Conservation (phyloP, 2,329 filamentous ascomycete species). For the Ascochyta pisi region DNA sequence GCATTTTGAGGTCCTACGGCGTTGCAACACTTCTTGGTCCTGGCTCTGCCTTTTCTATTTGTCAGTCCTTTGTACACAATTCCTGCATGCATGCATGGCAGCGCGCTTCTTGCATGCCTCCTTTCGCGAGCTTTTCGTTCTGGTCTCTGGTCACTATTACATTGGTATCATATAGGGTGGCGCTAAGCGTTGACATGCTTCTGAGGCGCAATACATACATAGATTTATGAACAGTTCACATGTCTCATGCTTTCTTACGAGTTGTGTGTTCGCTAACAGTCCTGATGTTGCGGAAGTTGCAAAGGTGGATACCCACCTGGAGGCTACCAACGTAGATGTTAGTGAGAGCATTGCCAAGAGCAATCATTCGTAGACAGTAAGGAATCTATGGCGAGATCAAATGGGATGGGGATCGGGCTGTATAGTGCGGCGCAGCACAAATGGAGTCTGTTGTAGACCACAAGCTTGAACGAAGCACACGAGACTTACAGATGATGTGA, state of each 20-base stretch:
- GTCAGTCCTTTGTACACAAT: slow-evolving; percentile 17
- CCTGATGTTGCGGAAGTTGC: too few relatives aligned
- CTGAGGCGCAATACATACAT: slow-evolving; percentile 14
- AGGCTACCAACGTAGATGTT: too few relatives aligned
- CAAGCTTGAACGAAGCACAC: too few relatives aligned
- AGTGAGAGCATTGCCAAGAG: too few relatives aligned
- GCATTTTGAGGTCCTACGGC: slow-evolving; percentile 10
- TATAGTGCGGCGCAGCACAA: too few relatives aligned
- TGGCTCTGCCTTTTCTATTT: slow-evolving; percentile 10
- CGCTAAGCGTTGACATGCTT: slow-evolving; percentile 17
- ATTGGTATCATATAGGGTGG: slow-evolving; percentile 9
- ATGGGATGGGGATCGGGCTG: too few relatives aligned
- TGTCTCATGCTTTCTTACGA: background rate
- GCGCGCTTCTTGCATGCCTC: slow-evolving; percentile 35
- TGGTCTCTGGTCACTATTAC: background rate
- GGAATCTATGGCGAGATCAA: too few relatives aligned
- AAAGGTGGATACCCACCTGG: too few relatives aligned
- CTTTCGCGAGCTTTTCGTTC: slow-evolving; percentile 2
- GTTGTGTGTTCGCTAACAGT: background rate
- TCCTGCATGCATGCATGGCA: slow-evolving; percentile 32
- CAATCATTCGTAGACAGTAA: too few relatives aligned
- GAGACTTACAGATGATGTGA: too few relatives aligned
- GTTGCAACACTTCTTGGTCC: slow-evolving; percentile 4
- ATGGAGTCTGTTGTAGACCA: too few relatives aligned
- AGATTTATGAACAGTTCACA: slow-evolving; percentile 14